phyloP scores from a whole-genome alignment of 2,329 filamentous ascomycete species.

The Aspergillus caelatus region DNA sequence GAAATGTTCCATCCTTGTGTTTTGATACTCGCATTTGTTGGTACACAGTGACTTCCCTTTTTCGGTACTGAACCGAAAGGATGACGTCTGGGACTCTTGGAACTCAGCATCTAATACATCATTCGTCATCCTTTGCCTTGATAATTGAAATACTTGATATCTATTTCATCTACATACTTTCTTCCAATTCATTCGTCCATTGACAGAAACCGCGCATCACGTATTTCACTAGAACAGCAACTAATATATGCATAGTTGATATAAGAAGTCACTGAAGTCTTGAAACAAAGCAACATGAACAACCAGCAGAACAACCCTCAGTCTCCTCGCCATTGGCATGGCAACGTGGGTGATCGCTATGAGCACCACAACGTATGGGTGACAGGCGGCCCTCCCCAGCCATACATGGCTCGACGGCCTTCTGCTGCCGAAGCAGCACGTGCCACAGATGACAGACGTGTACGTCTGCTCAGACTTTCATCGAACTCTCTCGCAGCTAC shows the following conservation, averaged over 20 bases:
- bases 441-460: constrained; percentile 29
- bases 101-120: not conserved
- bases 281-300: constrained; percentile 19
- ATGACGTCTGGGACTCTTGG: not conserved
- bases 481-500: not conserved
- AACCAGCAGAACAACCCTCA: constrained; percentile 20
- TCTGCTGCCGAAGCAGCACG: constrained; percentile 25
- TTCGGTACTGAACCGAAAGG: not conserved
- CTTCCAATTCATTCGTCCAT: too few species aligned
- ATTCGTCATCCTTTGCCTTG: not conserved
- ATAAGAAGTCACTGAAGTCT: not conserved
- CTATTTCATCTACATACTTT: too few species aligned
- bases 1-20: not conserved
- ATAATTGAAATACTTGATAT: not conserved
- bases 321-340: constrained; percentile 40
- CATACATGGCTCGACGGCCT: constrained; percentile 24
- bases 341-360: constrained; percentile 35
- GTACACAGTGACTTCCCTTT: not conserved
- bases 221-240: not conserved
- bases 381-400: constrained; percentile 28
- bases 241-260: not conserved
- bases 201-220: not conserved
- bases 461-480: constrained; percentile 21
- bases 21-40: not conserved
- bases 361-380: constrained; percentile 42